Base-by-base conservation (phyloP, 2,329 filamentous ascomycete genomes). In the Aspergillus texensis region DNA sequence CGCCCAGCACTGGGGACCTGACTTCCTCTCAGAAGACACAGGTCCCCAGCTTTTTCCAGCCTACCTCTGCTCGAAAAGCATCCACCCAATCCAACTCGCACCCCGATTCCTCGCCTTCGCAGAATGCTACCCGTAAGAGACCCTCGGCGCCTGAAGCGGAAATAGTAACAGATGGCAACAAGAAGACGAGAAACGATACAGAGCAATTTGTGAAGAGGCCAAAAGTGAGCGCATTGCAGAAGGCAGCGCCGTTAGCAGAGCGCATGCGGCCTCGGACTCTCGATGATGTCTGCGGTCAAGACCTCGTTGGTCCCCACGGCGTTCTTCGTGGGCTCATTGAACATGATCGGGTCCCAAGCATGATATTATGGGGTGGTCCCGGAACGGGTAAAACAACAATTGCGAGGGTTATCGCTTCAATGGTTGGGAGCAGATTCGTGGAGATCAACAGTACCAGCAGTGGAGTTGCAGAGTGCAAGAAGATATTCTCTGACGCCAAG, bases 371-470 rank as follows among this genome's bases (percentile, higher is more conserved):
- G 81, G 82, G 82, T 16, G 75, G 77, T 36, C 74, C 82, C 21
- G 82, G 82, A 1, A 84, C 81, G 19, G 82, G 82, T 21, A 84
- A 84, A 69, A 84, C 82, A 24, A 84, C 95, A 0, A 97, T 99
- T 70, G 95, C 95, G 24, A 85, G 95, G 5, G 92, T 96, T 56
- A 93, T 99, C 64, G 92, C 95, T 4, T 88, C 89, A 19, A 90
- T 89, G 74, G 92, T 92, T 1, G 92, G 91, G 10, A 90, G 90
- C 60, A 87, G 94, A 14, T 98, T 98, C 77, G 89, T 97, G 67
- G 95, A 99, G 82, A 94, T 98, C 80, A 97, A 97, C 78, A 94
- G 93, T 66, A 97, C 94, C 2, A 93, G 88, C 69, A 90, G 90
- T 8, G 94, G 94, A 1, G 91, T 98, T 21, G 89, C 86, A 28